phyloP scores from a whole-genome alignment of 2,329 filamentous ascomycete species.

The Alternaria gansuensis region DNA sequence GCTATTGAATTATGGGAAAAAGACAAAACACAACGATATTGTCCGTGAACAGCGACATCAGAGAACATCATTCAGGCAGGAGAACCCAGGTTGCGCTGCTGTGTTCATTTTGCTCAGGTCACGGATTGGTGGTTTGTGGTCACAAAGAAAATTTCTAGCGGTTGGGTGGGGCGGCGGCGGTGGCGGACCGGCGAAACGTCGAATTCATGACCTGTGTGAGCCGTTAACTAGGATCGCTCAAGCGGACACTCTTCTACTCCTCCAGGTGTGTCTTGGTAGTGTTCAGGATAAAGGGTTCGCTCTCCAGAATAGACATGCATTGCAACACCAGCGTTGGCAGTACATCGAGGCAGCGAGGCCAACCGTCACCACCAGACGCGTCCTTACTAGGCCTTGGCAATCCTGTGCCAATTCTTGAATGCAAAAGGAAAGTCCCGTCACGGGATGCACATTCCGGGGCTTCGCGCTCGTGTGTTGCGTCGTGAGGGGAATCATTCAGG shows the following conservation, averaged over 20 bases:
- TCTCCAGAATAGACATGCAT: not conserved
- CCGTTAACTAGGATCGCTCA: not conserved
- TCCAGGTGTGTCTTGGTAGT: not conserved
- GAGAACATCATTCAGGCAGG: too few relatives aligned
- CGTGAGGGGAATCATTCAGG: not conserved
- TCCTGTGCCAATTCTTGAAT: not conserved
- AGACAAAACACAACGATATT: rapidly evolving
- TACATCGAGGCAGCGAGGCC: not conserved
- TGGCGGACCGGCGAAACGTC: slow-evolving; percentile 15
- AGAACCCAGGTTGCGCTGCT: too few relatives aligned
- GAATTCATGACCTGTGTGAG: not conserved
- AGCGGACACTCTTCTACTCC: not conserved
- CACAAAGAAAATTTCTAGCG: slow-evolving; percentile 11
- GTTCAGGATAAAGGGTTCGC: not conserved
- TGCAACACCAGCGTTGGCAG: not conserved
- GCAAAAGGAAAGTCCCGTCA: not conserved
- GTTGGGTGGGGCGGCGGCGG: slow-evolving; percentile 15
- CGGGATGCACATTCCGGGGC: not conserved
- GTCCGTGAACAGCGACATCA: rapidly evolving
- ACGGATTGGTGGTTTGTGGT: not conserved
- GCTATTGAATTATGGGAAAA: slow-evolving; percentile 13
- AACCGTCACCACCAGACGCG: not conserved
- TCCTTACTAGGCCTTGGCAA: too few relatives aligned
- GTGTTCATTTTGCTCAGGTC: not conserved
- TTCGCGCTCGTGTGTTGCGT: not conserved